Conservation (phyloP, 2,329 filamentous ascomycete genomes). For the Stagonosporopsis rhizophila region DNA sequence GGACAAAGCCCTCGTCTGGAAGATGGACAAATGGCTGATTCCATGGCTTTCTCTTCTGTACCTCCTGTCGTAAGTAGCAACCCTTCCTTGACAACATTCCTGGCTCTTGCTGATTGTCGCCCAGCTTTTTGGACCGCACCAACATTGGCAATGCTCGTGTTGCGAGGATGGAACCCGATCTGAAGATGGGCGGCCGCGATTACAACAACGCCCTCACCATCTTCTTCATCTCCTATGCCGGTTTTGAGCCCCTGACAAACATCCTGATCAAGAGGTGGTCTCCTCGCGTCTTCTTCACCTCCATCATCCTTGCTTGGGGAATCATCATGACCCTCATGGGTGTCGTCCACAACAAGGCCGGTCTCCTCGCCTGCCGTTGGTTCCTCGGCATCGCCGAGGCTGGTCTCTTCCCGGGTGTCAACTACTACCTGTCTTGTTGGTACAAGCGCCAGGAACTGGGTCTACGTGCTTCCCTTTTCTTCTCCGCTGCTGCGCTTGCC, state of each 20-base stretch:
- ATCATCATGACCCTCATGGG: constrained; percentile 60
- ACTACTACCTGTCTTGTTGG: constrained; percentile 66
- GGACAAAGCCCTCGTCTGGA: constrained; percentile 50
- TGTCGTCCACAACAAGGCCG: constrained; percentile 50
- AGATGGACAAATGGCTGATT: constrained; percentile 52
- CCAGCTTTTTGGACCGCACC: constrained; percentile 45
- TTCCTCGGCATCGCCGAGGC: constrained; percentile 50
- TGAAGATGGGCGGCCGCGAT: constrained; percentile 60
- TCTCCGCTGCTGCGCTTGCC: constrained; percentile 64
- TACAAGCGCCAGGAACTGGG: constrained; percentile 63
- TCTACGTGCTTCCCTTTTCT: constrained; percentile 65
- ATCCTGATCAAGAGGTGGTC: constrained; percentile 68
- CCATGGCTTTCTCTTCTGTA: constrained; percentile 53
- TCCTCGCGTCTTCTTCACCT: constrained; percentile 52
- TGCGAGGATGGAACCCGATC: constrained; percentile 38
- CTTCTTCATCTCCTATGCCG: constrained; percentile 66
- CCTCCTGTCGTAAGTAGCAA: constrained; percentile 40
- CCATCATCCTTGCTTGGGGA: constrained; percentile 60
- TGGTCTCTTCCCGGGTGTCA: constrained; percentile 49
- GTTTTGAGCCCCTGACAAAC: constrained; percentile 63
- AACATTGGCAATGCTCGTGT: constrained; percentile 57
- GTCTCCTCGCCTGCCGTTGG: constrained; percentile 46
- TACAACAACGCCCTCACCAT: constrained; percentile 71
- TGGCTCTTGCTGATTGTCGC: background rate
- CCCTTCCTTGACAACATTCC: no score